phyloP scores from a whole-genome alignment of 2,329 filamentous ascomycete species.

The Epichloe coenophiala region DNA sequence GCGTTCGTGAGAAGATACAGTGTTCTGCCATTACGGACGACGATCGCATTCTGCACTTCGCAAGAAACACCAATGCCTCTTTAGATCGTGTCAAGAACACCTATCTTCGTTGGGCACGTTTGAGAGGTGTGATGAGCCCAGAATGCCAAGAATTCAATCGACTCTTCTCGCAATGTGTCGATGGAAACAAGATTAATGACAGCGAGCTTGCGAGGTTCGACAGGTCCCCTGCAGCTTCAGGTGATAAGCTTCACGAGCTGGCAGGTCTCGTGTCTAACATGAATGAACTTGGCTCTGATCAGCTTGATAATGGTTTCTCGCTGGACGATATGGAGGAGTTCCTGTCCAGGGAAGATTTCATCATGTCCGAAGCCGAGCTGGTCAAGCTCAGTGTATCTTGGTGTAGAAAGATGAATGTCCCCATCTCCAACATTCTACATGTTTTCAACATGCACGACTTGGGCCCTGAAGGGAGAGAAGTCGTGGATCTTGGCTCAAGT shows the following conservation, averaged over 20 bases:
- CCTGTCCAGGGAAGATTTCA: neutral
- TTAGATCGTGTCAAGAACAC: neutral
- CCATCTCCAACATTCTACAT: neutral
- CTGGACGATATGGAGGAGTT: neutral
- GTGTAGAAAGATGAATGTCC: neutral
- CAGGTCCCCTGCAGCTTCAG: neutral
- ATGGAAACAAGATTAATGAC: neutral
- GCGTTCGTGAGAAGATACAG: neutral
- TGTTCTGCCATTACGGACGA: neutral
- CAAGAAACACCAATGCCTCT: neutral
- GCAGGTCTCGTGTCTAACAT: neutral
- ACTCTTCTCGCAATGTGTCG: neutral
- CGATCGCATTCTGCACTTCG: neutral
- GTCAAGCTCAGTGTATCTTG: neutral
- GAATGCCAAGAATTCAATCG: neutral
- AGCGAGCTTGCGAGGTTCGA: neutral
- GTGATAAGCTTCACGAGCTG: neutral
- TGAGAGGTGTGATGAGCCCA: neutral
- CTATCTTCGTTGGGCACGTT: neutral
- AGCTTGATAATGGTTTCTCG: neutral
- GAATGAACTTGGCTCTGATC: neutral
- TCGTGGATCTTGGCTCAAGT: neutral
- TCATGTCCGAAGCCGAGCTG: neutral
- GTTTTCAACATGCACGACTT: neutral
- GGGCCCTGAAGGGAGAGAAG: neutral